These are phyloP conservation scores for Lasiodiplodia hormozganensis DNA, from an alignment of 2,329 filamentous ascomycete genomes.

Conservation along the genomic window DNA sequence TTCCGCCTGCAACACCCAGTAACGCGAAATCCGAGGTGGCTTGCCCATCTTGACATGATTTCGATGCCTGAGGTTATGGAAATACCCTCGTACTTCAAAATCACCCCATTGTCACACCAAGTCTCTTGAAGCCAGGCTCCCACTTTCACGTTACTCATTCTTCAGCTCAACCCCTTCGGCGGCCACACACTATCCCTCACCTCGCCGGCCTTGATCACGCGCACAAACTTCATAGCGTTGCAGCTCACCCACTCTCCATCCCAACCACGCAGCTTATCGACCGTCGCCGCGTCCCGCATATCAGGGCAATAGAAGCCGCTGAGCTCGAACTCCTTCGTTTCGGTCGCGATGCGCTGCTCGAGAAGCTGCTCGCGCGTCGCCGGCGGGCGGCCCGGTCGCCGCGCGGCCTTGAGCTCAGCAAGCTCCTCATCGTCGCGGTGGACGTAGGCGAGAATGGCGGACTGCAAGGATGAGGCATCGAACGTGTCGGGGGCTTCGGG, in stretches of 20 bases:
- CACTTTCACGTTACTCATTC: not conserved
- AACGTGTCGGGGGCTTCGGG: slow-evolving; percentile 56
- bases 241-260: slow-evolving; percentile 85
- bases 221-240: slow-evolving; percentile 76
- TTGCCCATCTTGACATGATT: not conserved
- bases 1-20: not conserved
- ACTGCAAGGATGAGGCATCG: slow-evolving; percentile 63
- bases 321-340: slow-evolving; percentile 78
- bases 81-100: not conserved
- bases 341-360: slow-evolving; percentile 70
- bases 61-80: not conserved
- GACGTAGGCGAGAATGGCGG: slow-evolving; percentile 53
- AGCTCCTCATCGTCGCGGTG: slow-evolving; percentile 76
- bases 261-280: slow-evolving; percentile 74
- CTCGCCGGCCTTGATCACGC: slow-evolving; percentile 70
- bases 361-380: slow-evolving; percentile 79
- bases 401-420: slow-evolving; percentile 67
- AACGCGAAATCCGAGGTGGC: not conserved
- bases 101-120: slow-evolving; percentile 19
- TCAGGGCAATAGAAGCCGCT: slow-evolving; percentile 88
- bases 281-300: slow-evolving; percentile 70
- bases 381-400: slow-evolving; percentile 80
- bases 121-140: not conserved
- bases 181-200: slow-evolving; percentile 79
- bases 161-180: slow-evolving; percentile 55